phyloP scores from a whole-genome alignment of 495 filamentous ascomycete genomes.

The Beverwykella pulmonaria region DNA sequence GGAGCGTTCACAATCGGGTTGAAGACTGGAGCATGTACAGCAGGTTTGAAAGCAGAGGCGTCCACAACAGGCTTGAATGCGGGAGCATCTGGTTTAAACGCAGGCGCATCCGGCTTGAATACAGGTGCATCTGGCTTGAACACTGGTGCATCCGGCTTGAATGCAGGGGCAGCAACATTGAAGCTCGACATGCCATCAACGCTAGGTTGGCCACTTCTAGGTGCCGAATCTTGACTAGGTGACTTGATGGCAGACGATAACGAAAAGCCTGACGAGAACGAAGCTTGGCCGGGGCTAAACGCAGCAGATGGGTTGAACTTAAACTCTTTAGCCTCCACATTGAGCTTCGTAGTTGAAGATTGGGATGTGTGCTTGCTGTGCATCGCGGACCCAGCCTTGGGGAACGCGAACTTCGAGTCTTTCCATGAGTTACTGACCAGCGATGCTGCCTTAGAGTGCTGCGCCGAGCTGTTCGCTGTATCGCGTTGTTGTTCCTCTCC shows the following conservation, averaged over 20 bases:
- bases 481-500: slow-evolving; percentile 21
- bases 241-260: slow-evolving; percentile 53
- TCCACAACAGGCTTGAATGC: slow-evolving; percentile 25
- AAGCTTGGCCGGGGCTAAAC: slow-evolving; percentile 62
- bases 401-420: slow-evolving; percentile 45
- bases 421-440: slow-evolving; percentile 56
- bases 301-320: slow-evolving; percentile 70
- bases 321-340: slow-evolving; percentile 86
- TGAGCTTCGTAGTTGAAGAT: slow-evolving; percentile 73
- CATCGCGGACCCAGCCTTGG: slow-evolving; percentile 30
- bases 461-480: slow-evolving; percentile 16
- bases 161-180: slow-evolving; percentile 70
- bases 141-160: slow-evolving; percentile 60
- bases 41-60: slow-evolving; percentile 54
- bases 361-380: slow-evolving; percentile 62
- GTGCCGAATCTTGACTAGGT: slow-evolving; percentile 6
- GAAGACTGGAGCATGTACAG: slow-evolving; percentile 62
- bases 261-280: slow-evolving; percentile 53
- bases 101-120: slow-evolving; percentile 53
- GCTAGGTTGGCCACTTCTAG: slow-evolving; percentile 30
- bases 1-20: slow-evolving; percentile 55
- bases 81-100: slow-evolving; percentile 25
- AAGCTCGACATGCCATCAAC: slow-evolving; percentile 48
- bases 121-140: slow-evolving; percentile 26
- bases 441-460: slow-evolving; percentile 36